These are phyloP conservation scores for Nelumbo lutea DNA, from an alignment of 164 flowering plant genomes.

Conservation along the genomic window DNA sequence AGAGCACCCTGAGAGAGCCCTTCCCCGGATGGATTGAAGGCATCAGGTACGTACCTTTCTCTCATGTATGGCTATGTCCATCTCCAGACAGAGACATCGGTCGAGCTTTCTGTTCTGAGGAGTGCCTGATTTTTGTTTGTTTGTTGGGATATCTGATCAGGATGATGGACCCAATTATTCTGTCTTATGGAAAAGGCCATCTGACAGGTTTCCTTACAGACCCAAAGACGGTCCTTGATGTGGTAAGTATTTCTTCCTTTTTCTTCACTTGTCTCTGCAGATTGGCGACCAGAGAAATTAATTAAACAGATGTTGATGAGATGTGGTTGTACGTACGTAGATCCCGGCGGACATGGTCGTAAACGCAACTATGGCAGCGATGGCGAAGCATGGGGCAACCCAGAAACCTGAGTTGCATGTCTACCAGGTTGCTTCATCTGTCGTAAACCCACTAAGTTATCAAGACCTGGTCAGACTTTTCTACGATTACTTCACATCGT, in stretches of 20 bases:
- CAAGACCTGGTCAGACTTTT: constrained; percentile 50
- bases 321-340: constrained; percentile 22
- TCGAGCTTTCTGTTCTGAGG: neutral
- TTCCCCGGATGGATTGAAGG: constrained; percentile 99
- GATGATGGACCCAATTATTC: constrained; percentile 93
- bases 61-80: neutral
- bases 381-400: constrained; percentile 69
- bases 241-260: constrained; percentile 38
- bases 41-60: constrained; percentile 40
- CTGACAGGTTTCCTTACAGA: constrained; percentile 83
- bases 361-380: constrained; percentile 87
- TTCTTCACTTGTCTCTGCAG: too few species aligned
- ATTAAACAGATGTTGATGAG: too few species aligned
- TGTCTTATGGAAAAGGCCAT: constrained; percentile 90
- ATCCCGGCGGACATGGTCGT: constrained; percentile 98
- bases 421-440: constrained; percentile 87
- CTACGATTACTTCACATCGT: constrained; percentile 56
- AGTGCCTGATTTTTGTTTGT: neutral
- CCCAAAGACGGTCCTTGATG: constrained; percentile 81
- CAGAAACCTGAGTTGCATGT: constrained; percentile 52
- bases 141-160: constrained; percentile 26
- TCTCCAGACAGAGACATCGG: neutral
- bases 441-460: constrained; percentile 69
- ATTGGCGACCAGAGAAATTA: too few species aligned
- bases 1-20: constrained; percentile 80